Evolutionary conservation across 164 flowering plant genomes (phyloP), one percentile per base, ranked within the genome.

Genomic region (Aristolochia fimbriata): DNA sequence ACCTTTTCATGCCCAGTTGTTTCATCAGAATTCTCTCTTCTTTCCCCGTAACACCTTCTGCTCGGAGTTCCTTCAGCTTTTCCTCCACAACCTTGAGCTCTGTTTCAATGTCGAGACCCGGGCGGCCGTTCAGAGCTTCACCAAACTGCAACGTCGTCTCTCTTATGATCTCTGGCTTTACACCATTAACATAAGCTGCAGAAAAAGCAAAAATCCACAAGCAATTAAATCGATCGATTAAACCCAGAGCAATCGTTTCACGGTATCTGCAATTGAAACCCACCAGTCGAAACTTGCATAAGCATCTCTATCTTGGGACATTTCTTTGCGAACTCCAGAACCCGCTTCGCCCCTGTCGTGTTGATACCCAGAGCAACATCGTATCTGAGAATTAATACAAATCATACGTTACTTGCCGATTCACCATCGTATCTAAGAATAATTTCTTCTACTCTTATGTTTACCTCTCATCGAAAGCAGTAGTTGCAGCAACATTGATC

Each of bases 161-260:
- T n/a, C 62, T 17, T 54, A 82, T 63, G 0, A 86, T 45, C n/a
- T 88, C 90, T 12, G 48, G 63, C 27, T 31, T 61, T 33, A 81
- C 84, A 2, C 90, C 90, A 16, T 77, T 68, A 16, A 84, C 96
- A 74, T 77, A 88, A 51, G 89, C 89, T 88, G 70, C 43, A 25
- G 30, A 27, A 27, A 27, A 5, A 27, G 5, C 2, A 59, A 55
- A 23, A 43, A n/a, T n/a, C n/a, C n/a, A n/a, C n/a, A n/a, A n/a
- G n/a, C n/a, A n/a, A n/a, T n/a, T n/a, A n/a, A n/a, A n/a, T n/a
- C n/a, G n/a, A n/a, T n/a, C n/a, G n/a, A n/a, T n/a, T n/a, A n/a
- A n/a, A n/a, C n/a, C 43, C 43, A 37, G 5, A 27, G 30, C 30
- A 27, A 27, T 27, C 30, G 5, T 5, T 2, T 27, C 43, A 37